phyloP scores from a whole-genome alignment of 169 alveolate genomes.

The Cryptosporidium muris region DNA sequence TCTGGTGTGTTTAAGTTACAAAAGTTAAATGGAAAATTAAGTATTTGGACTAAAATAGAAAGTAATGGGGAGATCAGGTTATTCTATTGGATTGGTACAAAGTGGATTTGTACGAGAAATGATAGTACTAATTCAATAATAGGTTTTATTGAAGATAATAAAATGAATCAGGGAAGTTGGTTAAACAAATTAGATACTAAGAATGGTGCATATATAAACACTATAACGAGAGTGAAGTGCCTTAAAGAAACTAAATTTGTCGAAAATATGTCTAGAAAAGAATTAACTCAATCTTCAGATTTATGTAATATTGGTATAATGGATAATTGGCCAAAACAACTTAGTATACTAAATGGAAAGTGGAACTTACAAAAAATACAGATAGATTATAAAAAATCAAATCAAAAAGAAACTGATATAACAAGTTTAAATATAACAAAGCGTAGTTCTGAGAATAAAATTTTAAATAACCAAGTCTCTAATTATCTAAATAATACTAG shows the following conservation, averaged over 20 bases:
- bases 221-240: conserved; percentile 19
- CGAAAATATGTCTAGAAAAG: background rate
- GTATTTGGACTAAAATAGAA: conserved; percentile 41
- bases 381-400: background rate
- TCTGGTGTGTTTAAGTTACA: conserved; percentile 51
- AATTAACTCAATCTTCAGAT: background rate
- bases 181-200: conserved; percentile 34
- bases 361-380: conserved; percentile 24
- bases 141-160: conserved; percentile 39
- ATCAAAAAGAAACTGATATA: background rate
- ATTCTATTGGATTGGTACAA: conserved; percentile 64
- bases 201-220: conserved; percentile 44
- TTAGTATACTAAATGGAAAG: conserved; percentile 38
- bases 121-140: conserved; percentile 47
- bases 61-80: conserved; percentile 26
- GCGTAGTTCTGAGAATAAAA: too few relatives aligned
- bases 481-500: too few relatives aligned
- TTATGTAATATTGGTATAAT: conserved; percentile 8
- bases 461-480: too few relatives aligned
- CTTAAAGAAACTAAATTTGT: background rate
- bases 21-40: background rate
- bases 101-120: conserved; percentile 67
- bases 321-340: conserved; percentile 38
- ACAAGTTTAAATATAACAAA: too few relatives aligned
- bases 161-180: conserved; percentile 47